Evolutionary conservation across 2,329 filamentous ascomycete genomes (phyloP), one percentile per base, ranked within the genome.

Genomic region (Penicillium sp.): DNA sequence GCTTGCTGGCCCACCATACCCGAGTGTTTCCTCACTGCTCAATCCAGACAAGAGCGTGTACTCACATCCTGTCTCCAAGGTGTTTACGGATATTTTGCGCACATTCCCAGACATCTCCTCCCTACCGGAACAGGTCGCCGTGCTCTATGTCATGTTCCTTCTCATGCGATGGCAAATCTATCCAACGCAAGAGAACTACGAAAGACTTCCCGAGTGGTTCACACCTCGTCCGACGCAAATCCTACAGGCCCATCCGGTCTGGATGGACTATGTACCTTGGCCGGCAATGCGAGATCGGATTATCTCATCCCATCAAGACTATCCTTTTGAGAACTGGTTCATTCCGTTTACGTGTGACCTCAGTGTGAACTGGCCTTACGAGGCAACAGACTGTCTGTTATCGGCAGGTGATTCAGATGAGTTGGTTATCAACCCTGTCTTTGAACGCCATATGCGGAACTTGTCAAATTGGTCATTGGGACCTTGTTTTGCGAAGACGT

Each of bases 141-240:
- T 90, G 6, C 80, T 96, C 7, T 95, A 92, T 70, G 78, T 88
- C 67, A 95, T 96, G 89, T 96, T 95, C 72, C 81, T 92, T 31
- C 69, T 92, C 59, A 90, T 94, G 87, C 83, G 88, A 40, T 96
- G 92, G 90, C 86, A 90, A 69, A 88, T 96, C 53, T 84, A 84
- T 27, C 90, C 91, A 0, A 90, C 89, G 0, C 81, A 82, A 56
- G 88, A 92, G 62, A 95, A 92, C 74, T 92, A 89, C 71, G 84
- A 90, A 22, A 82, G 88, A 4, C 75, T 96, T 10, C 91, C 92
- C 0, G 79, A 85, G 4, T 96, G 88, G 85, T 75, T 87, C 38
- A 81, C 81, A 0, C 91, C 92, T 1, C 77, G 82, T 1, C 79
- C 83, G 0, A 81, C 81, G 6, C 91, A 96, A 68, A 73, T 90